Percentiles rank a stretch among this genome's conserved stretches.
These are phyloP conservation scores for Sungouiella blattae DNA, from an alignment of 805 yeast species.

Conservation along the genomic window DNA sequence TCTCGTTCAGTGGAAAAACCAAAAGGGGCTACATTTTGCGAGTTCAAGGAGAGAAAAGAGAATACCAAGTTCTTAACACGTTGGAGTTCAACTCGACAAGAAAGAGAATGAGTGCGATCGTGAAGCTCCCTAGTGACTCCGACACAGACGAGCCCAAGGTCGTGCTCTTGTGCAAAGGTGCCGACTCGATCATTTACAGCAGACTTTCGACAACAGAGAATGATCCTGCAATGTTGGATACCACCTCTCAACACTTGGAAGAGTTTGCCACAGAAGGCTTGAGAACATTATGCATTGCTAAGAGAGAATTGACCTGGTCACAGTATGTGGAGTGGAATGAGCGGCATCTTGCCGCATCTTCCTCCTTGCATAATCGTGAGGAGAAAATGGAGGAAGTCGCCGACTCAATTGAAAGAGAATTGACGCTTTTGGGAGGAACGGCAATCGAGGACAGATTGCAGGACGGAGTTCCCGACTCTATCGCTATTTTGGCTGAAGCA, in stretches of 20 bases:
- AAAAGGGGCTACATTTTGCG: constrained; percentile 65
- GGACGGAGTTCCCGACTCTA: constrained; percentile 74
- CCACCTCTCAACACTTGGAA: constrained; percentile 71
- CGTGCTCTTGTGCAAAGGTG: constrained; percentile 76
- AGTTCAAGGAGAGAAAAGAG: constrained; percentile 67
- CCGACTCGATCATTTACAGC: constrained; percentile 74
- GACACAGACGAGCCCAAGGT: constrained; percentile 42
- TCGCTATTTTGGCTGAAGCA: constrained; percentile 60
- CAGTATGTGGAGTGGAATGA: constrained; percentile 63
- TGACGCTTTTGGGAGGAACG: constrained; percentile 68
- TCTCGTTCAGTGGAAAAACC: constrained; percentile 60
- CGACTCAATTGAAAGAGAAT: constrained; percentile 64
- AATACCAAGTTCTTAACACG: constrained; percentile 66
- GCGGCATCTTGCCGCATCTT: constrained; percentile 61
- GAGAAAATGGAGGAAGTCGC: constrained; percentile 72
- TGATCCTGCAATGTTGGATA: constrained; percentile 47
- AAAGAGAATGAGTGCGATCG: constrained; percentile 82
- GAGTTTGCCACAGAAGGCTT: constrained; percentile 81
- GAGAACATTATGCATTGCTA: constrained; percentile 78
- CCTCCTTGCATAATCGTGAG: constrained; percentile 62
- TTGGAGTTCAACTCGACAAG: constrained; percentile 81
- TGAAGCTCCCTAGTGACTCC: constrained; percentile 56
- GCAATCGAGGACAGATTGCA: constrained; percentile 80
- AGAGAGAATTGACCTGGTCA: constrained; percentile 59
- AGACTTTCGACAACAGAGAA: constrained; percentile 49